These are phyloP conservation scores for Kuraishia ogatae DNA, from an alignment of 805 yeast species.

Conservation along the genomic window DNA sequence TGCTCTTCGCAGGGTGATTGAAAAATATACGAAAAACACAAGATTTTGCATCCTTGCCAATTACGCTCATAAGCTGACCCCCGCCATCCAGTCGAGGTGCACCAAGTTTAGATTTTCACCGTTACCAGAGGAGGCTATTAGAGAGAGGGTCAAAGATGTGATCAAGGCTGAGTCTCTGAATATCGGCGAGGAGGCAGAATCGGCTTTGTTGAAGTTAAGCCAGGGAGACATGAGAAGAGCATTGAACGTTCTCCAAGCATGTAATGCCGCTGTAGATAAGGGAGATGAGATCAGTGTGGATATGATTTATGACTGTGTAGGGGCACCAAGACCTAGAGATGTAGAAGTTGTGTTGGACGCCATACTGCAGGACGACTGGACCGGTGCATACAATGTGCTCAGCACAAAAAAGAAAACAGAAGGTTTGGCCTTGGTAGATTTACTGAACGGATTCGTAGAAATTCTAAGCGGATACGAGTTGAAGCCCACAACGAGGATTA, in stretches of 20 bases:
- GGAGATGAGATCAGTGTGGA: conserved; percentile 53
- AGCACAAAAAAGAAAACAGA: conserved; percentile 55
- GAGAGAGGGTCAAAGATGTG: conserved; percentile 59
- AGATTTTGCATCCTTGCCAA: conserved; percentile 93
- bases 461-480: conserved; percentile 64
- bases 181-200: conserved; percentile 49
- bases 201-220: conserved; percentile 62
- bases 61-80: conserved; percentile 90
- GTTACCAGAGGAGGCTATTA: conserved; percentile 56
- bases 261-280: conserved; percentile 64
- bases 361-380: conserved; percentile 83
- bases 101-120: conserved; percentile 94
- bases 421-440: conserved; percentile 86
- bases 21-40: conserved; percentile 90
- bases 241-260: conserved; percentile 87
- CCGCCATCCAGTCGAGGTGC: conserved; percentile 90
- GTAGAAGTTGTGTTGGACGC: conserved; percentile 68
- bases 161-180: conserved; percentile 57
- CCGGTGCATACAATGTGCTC: conserved; percentile 61
- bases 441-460: conserved; percentile 68
- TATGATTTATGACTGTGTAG: conserved; percentile 89
- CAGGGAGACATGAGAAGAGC: conserved; percentile 97
- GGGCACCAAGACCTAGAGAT: conserved; percentile 89
- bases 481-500: conserved; percentile 49
- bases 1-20: conserved; percentile 77